Base-by-base conservation (phyloP, 192 early-diverging fungal genomes). In the Backusella circina region DNA sequence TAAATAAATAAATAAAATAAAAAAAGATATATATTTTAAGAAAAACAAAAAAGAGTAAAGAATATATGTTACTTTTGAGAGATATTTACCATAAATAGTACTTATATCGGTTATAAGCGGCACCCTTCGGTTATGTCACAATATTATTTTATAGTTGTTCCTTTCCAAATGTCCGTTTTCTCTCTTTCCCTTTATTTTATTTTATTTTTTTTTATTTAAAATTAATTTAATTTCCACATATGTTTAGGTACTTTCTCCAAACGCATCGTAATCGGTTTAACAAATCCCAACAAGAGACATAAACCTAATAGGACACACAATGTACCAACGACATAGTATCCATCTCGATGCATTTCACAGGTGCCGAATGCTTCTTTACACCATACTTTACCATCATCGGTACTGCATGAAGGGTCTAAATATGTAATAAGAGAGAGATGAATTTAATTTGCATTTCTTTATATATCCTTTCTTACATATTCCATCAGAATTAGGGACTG, bases 301-400 rank as follows among this genome's bases (percentile, higher is more conserved):
- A 86, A 67, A 23, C 95, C 93, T 50, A 94, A 16, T 9, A 91
- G 21, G 0, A 95, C 84, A 72, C 93, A 96, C 8, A 84, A 75
- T 0, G 87, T 82, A 15, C 90, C 89, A 18, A 95, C 95, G 77
- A 90, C 78, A 76, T 95, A 97, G 82, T 97, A 99, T 3, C 97
- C 97, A 77, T 99, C 97, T 77, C 84, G 7, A 83, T 68, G 83
- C 97, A 99, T 61, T 23, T 12, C 54, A 12, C 54, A 61, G 9
- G 54, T 61, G 12, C 54, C 54, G 12, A 61, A 26, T 28, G 26
- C 54, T 12, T 61, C 54, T 26, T 61, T 12, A 26, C 54, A 61
- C 21, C 21, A 61, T 3, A 61, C 21, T 28, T 61, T 61, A 61
- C 54, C 54, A 28, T 61, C 54, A 28, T 61, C 23, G 0, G 26